Conservation (phyloP, 768 basidiomycete species). For the Coprinellus micaceus region DNA sequence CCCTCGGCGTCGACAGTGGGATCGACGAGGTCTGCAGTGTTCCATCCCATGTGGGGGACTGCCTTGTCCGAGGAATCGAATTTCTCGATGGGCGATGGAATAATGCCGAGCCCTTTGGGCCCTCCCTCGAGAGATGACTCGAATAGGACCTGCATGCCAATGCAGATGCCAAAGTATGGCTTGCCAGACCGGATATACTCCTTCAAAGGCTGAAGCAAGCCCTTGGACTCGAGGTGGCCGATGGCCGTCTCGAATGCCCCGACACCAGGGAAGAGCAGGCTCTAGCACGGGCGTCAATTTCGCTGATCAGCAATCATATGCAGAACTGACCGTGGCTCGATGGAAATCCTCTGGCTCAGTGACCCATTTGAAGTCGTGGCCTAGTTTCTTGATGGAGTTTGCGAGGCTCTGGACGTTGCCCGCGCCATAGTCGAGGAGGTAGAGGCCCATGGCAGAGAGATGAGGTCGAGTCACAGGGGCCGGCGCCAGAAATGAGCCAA, state of each 20-base stretch:
- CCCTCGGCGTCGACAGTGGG: constrained; percentile 40
- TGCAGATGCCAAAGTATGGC: constrained; percentile 97
- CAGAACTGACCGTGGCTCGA: constrained; percentile 76
- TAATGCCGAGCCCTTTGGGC: constrained; percentile 72
- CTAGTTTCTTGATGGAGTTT: constrained; percentile 82
- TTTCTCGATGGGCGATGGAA: constrained; percentile 74
- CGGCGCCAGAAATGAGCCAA: constrained; percentile 5
- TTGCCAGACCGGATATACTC: constrained; percentile 81
- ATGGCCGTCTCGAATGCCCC: constrained; percentile 91
- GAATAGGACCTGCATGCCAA: constrained; percentile 97
- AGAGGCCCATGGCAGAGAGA: constrained; percentile 47
- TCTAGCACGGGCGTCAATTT: constrained; percentile 55
- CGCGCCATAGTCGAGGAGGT: constrained; percentile 94
- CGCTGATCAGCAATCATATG: too few species aligned
- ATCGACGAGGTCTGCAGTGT: constrained; percentile 61
- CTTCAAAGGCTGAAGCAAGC: constrained; percentile 75
- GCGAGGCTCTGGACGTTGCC: constrained; percentile 93
- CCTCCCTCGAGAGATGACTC: constrained; percentile 79
- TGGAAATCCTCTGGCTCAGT: constrained; percentile 74
- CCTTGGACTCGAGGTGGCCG: constrained; percentile 64
- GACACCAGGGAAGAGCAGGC: constrained; percentile 94
- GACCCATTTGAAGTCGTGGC: constrained; percentile 89
- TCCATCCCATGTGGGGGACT: constrained; percentile 99
- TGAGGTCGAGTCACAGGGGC: constrained; percentile 13
- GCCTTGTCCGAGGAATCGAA: constrained; percentile 75